Percentiles rank a stretch among this genome's conserved stretches.
Evolutionary conservation across 306 rosid species (phyloP).

Genomic region (Castanea crenata): DNA sequence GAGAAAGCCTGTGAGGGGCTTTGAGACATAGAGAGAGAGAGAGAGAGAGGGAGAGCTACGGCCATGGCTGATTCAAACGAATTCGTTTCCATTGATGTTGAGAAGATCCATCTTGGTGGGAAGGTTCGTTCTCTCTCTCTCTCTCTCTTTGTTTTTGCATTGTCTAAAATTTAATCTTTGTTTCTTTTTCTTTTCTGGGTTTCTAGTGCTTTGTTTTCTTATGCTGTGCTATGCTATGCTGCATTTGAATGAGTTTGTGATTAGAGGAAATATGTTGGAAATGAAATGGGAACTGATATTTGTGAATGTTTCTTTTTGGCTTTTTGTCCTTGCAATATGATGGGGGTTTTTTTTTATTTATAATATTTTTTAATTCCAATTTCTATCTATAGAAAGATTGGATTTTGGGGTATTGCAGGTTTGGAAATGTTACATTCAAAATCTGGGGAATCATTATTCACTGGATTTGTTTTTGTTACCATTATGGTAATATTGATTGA

Average conservation of each 20-base stretch:
- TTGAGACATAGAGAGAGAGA: slow-evolving; percentile 41
- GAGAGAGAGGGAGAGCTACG: slow-evolving; percentile 28
- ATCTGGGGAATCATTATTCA: slow-evolving; percentile 17
- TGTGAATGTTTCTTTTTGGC: neutral
- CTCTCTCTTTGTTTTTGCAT: neutral
- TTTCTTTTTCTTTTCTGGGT: neutral
- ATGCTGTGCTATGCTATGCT: slow-evolving; percentile 3
- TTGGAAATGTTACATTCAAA: neutral
- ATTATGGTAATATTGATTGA: neutral
- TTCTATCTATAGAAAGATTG: neutral
- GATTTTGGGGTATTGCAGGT: neutral
- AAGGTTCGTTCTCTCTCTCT: slow-evolving; percentile 45
- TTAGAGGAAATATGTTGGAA: slow-evolving; percentile 4
- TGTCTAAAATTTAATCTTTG: slow-evolving; percentile 15
- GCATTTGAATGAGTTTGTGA: slow-evolving; percentile 22
- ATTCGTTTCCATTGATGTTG: slow-evolving; percentile 70
- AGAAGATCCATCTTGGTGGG: slow-evolving; percentile 97
- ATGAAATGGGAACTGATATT: slow-evolving; percentile 1
- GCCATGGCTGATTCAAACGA: slow-evolving; percentile 75
- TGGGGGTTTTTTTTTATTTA: neutral
- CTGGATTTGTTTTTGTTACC: neutral
- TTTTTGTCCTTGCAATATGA: neutral
- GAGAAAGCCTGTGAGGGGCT: slow-evolving; percentile 43
- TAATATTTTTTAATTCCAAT: neutral
- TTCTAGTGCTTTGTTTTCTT: neutral